A percentile compares a stretch with the other conserved stretches of the same genome.
These are phyloP conservation scores for Oryza glumipatula DNA, from an alignment of 176 grass and related monocot genomes.

Conservation along the genomic window DNA sequence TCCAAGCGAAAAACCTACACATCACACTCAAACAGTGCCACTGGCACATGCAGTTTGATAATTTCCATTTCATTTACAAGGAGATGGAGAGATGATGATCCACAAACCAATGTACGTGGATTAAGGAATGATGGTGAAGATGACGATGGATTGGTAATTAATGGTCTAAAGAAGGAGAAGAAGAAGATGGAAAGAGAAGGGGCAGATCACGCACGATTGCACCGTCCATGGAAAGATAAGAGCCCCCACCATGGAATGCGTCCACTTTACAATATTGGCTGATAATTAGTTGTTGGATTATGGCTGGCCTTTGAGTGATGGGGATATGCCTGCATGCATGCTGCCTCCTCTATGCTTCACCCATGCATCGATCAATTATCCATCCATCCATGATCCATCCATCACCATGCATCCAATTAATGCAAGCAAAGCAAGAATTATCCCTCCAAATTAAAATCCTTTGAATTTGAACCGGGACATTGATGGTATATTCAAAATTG, in stretches of 20 bases:
- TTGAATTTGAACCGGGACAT: constrained; percentile 4
- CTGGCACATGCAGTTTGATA: neutral
- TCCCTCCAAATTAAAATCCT: neutral
- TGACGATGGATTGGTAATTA: neutral
- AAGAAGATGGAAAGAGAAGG: constrained; percentile 36
- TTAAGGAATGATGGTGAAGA: neutral
- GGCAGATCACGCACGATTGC: constrained; percentile 34
- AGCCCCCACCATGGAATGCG: constrained; percentile 29
- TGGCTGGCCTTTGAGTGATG: constrained; percentile 19
- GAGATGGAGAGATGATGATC: neutral
- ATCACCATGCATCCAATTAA: neutral
- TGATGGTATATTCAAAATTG: neutral
- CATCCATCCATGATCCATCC: neutral
- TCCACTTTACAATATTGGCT: constrained; percentile 17
- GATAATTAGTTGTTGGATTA: constrained; percentile 13
- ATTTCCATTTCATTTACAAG: neutral
- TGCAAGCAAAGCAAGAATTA: neutral
- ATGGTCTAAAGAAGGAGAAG: constrained; percentile 22
- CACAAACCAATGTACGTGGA: neutral
- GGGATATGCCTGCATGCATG: neutral
- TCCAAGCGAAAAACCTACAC: neutral
- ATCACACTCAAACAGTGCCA: neutral
- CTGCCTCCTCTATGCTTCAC: neutral
- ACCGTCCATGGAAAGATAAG: constrained; percentile 52
- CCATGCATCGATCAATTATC: neutral